Base-by-base conservation (phyloP, 2,329 filamentous ascomycete genomes). In the Apiospora phragmitis region DNA sequence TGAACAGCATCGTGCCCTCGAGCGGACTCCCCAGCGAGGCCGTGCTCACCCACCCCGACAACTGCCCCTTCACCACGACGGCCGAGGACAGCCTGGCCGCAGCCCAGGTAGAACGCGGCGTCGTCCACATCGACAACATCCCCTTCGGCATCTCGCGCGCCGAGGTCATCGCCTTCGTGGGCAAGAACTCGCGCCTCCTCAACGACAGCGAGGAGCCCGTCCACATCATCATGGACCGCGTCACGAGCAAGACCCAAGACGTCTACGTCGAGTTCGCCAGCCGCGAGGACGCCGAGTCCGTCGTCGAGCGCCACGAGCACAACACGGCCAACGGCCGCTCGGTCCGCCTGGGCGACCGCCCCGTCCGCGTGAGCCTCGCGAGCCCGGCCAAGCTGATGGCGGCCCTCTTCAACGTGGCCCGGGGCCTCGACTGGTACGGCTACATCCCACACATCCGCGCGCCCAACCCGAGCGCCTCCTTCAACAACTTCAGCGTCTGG, bases 331-430 rank as follows among this genome's bases (percentile, higher is more conserved):
- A 67, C 9, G 74, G 74, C 4, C 84, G 87, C 4, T 77, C 81
- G 32, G 81, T 81, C 62, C 87, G 87, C 38, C 82, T 92, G 6
- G 89, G 89, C 0, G 85, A 87, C 65, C 88, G 90, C 1, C 83
- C 85, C 21, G 84, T 91, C 32, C 86, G 89, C 1, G 79, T 92
- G 11, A 84, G 87, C 72, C 76, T 91, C 1, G 88, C 89, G 0
- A 87, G 85, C 73, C 88, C 90, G 75, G 83, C 81, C 0, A 81
- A 81, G 7, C 81, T 92, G 21, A 91, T 92, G 89, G 83, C 81
- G 73, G 86, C 88, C n/a, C 79, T 92, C 24, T 92, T 92, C 74
- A 89, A 90, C 0, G 83, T 85, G 51, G 87, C 88, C 4, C 81
- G 81, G 43, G 89, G 89, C 12, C 82, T 91, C 9, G 75, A 81